Percentiles rank a stretch among this genome's conserved stretches.
phyloP scores from a whole-genome alignment of 106 monocot genomes.

The Xerophyta viscosa region DNA sequence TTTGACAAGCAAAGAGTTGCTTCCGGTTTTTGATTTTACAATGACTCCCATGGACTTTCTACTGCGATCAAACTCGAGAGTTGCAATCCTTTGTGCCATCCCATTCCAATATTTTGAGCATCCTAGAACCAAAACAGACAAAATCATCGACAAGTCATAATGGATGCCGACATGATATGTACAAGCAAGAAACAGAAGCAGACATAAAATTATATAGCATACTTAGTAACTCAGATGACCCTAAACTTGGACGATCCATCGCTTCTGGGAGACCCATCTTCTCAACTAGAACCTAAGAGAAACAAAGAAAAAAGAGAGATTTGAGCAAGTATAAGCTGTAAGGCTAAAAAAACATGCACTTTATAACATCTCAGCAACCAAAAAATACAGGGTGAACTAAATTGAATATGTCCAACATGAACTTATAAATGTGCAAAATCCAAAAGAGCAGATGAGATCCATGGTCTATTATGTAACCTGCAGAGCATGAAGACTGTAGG shows the following conservation, averaged over 20 bases:
- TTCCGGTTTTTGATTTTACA: constrained; percentile 70
- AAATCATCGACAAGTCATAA: no score
- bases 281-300: constrained; percentile 68
- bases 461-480: no score
- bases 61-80: constrained; percentile 87
- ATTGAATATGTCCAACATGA: background rate
- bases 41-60: constrained; percentile 96
- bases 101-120: constrained; percentile 81
- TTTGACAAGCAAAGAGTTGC: constrained; percentile 85
- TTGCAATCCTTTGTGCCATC: constrained; percentile 59
- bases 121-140: constrained; percentile 28
- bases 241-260: constrained; percentile 15
- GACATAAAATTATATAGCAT: constrained; percentile 3
- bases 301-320: background rate
- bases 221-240: constrained; percentile 49
- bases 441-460: no score
- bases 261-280: constrained; percentile 76
- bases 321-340: background rate
- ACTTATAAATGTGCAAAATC: no score
- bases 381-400: background rate
- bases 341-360: background rate
- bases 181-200: background rate
- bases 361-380: background rate
- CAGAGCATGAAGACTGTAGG: no score
- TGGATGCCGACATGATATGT: background rate